These are phyloP conservation scores for Alternaria triticimaculans DNA, from an alignment of 2,329 filamentous ascomycete species.

Conservation along the genomic window DNA sequence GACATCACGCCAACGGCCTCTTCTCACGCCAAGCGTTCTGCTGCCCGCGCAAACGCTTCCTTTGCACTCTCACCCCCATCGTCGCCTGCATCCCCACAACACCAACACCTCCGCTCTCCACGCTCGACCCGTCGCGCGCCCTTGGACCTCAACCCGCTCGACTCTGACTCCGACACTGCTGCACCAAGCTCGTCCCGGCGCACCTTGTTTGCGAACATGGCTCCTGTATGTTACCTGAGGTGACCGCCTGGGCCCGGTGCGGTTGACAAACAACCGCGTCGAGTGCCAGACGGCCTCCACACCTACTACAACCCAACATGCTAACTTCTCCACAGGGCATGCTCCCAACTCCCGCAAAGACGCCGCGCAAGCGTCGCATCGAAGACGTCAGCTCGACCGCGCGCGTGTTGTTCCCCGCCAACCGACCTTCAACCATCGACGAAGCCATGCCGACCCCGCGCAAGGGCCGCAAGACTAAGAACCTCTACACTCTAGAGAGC, in stretches of 20 bases:
- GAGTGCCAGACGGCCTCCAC: background rate
- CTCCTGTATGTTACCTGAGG: conserved; percentile 33
- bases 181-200: conserved; percentile 37
- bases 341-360: conserved; percentile 81
- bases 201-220: conserved; percentile 30
- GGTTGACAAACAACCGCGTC: conserved; percentile 6
- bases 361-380: conserved; percentile 68
- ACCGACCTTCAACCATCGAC: conserved; percentile 66
- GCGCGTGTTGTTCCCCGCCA: conserved; percentile 65
- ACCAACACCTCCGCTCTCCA: conserved; percentile 36
- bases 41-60: conserved; percentile 52
- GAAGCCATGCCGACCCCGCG: conserved; percentile 66
- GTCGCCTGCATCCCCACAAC: conserved; percentile 48
- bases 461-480: conserved; percentile 64
- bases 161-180: conserved; percentile 41
- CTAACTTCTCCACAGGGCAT: conserved; percentile 53
- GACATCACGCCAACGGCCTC: conserved; percentile 41
- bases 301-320: background rate
- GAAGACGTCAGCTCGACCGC: conserved; percentile 54
- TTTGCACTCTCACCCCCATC: conserved; percentile 54
- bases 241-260: background rate
- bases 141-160: conserved; percentile 24
- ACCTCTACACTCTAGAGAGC: conserved; percentile 50
- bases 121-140: conserved; percentile 41
- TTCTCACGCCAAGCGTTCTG: conserved; percentile 20